phyloP scores from a whole-genome alignment of 768 basidiomycete species.

The Russula abietina region DNA sequence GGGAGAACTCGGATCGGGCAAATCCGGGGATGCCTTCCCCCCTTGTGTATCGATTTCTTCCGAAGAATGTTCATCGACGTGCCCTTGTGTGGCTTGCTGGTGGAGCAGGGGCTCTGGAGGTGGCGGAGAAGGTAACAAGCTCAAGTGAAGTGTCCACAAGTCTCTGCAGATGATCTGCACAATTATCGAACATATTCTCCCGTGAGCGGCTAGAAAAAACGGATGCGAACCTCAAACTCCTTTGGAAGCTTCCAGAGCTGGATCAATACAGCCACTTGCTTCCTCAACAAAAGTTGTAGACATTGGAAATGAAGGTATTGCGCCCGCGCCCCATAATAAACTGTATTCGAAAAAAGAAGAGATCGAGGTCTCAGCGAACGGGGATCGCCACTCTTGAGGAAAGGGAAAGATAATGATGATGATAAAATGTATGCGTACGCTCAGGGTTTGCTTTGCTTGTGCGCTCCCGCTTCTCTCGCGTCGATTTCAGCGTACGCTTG shows the following conservation, averaged over 20 bases:
- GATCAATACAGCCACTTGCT: conserved; percentile 61
- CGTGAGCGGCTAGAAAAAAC: neutral
- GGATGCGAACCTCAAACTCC: conserved; percentile 65
- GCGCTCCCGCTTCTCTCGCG: conserved; percentile 45
- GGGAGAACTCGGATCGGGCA: conserved; percentile 26
- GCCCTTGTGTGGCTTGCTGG: conserved; percentile 33
- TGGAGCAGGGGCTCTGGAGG: conserved; percentile 54
- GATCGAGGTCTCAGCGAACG: neutral
- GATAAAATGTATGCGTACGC: conserved; percentile 38
- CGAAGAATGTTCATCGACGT: conserved; percentile 6
- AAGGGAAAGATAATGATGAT: too few species aligned
- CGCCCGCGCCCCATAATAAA: conserved; percentile 77
- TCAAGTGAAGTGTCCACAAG: conserved; percentile 73
- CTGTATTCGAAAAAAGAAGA: conserved; percentile 35
- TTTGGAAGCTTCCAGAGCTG: conserved; percentile 64
- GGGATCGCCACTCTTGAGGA: neutral
- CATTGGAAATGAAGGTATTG: conserved; percentile 80
- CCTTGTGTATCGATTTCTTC: conserved; percentile 4
- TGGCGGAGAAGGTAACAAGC: conserved; percentile 51
- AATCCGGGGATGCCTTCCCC: neutral
- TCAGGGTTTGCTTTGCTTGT: conserved; percentile 53
- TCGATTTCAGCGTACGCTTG: conserved; percentile 60
- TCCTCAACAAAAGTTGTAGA: conserved; percentile 72
- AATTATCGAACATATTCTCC: neutral
- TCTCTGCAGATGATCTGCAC: conserved; percentile 66